Conservation (phyloP, 225 moss, liverwort and hornwort genomes). For the Climacium dendroides region DNA sequence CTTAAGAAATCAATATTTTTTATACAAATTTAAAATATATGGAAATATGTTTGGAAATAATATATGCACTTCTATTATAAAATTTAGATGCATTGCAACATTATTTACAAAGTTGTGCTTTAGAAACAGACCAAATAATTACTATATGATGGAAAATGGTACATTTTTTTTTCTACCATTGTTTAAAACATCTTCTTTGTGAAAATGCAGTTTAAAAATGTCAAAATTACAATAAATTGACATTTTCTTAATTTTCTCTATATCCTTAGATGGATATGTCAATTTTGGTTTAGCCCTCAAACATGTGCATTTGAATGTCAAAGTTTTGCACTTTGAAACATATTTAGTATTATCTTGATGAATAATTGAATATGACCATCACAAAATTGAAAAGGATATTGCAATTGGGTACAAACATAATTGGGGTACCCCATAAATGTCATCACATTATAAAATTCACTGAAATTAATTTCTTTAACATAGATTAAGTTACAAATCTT, state of each 20-base stretch:
- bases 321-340: neutral
- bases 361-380: neutral
- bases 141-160: neutral
- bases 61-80: too few species aligned
- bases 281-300: neutral
- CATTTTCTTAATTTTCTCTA: neutral
- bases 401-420: too few species aligned
- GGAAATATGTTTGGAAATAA: too few species aligned
- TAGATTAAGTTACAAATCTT: too few species aligned
- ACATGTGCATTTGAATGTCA: neutral
- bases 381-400: neutral
- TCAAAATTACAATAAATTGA: neutral
- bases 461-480: too few species aligned
- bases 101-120: neutral
- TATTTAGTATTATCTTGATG: too few species aligned
- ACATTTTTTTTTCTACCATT: neutral
- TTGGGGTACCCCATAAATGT: too few species aligned
- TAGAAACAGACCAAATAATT: neutral
- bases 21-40: neutral
- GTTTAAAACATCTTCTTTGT: neutral
- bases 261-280: neutral
- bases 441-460: too few species aligned
- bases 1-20: neutral
- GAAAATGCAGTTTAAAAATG: fast-evolving
- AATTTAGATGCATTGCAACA: neutral